phyloP scores from a whole-genome alignment of 306 rosid genomes.

The Sicyos edulis region DNA sequence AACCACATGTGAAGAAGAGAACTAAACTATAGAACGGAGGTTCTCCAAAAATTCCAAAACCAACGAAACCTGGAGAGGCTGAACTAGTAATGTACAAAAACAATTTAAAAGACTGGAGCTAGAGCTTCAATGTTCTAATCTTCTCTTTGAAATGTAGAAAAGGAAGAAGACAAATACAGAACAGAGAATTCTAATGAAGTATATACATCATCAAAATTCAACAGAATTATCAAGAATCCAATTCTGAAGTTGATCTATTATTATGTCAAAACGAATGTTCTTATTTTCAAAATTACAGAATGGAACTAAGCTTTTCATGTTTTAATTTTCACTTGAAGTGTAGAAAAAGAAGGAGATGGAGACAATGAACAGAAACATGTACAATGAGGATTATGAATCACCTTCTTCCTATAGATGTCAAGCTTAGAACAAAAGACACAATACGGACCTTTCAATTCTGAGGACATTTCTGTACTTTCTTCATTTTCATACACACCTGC shows the following conservation, averaged over 20 bases:
- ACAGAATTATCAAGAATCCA: neutral
- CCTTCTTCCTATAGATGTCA: conserved; percentile 38
- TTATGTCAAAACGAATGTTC: conserved; percentile 6
- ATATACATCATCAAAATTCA: neutral
- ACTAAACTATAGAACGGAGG: too few species aligned
- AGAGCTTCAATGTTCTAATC: neutral
- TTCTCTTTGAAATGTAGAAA: conserved; percentile 39
- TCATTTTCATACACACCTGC: conserved; percentile 20
- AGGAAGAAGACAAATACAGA: conserved; percentile 41
- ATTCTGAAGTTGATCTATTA: neutral
- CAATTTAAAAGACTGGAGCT: neutral
- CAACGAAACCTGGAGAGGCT: too few species aligned
- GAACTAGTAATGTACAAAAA: neutral
- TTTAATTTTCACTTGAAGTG: conserved; percentile 30
- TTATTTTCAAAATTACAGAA: neutral
- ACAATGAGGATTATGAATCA: conserved; percentile 51
- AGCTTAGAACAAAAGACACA: conserved; percentile 72
- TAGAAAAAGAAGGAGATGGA: conserved; percentile 43
- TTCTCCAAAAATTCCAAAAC: too few species aligned
- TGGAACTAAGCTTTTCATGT: neutral
- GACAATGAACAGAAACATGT: conserved; percentile 38
- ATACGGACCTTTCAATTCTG: conserved; percentile 35
- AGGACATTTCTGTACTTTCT: conserved; percentile 27
- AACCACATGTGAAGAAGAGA: too few species aligned
- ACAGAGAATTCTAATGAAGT: conserved; percentile 25